A percentile compares a stretch with the other conserved stretches of the same genome.
Evolutionary conservation across 371 early-diverging fungal species (phyloP).

Genomic region (Nematocida minor): DNA sequence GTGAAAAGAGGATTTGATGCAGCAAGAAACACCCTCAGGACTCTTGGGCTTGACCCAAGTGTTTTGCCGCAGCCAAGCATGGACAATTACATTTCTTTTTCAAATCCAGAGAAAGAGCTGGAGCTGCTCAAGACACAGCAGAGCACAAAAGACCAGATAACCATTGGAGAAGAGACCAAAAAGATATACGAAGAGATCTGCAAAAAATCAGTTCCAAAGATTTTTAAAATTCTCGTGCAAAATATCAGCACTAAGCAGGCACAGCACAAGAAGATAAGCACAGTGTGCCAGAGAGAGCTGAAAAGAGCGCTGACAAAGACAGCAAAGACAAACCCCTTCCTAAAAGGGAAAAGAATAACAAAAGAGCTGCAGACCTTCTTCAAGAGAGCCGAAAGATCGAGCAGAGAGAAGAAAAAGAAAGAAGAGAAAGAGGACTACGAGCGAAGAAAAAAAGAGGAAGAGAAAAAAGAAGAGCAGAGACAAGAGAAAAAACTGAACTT

Average conservation of each 20-base stretch:
- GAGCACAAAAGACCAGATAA: neutral
- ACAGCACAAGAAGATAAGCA: slow-evolving; percentile 60
- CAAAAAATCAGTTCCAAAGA: slow-evolving; percentile 34
- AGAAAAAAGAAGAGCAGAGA: slow-evolving; percentile 75
- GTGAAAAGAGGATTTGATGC: slow-evolving; percentile 2
- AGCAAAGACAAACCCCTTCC: slow-evolving; percentile 59
- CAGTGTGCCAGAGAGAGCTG: slow-evolving; percentile 59
- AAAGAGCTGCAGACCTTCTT: slow-evolving; percentile 57
- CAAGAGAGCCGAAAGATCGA: slow-evolving; percentile 63
- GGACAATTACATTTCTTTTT: slow-evolving; percentile 9
- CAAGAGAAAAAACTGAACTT: slow-evolving; percentile 88
- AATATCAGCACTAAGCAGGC: slow-evolving; percentile 12
- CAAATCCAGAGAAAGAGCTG: neutral
- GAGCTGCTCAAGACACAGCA: neutral
- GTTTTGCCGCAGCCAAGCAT: slow-evolving; percentile 26
- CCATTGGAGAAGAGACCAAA: slow-evolving; percentile 30
- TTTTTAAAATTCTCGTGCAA: slow-evolving; percentile 9
- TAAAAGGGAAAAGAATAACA: slow-evolving; percentile 60
- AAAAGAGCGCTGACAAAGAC: slow-evolving; percentile 61
- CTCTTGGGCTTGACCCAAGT: slow-evolving; percentile 8
- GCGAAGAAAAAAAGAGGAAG: slow-evolving; percentile 74
- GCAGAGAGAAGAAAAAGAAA: slow-evolving; percentile 76
- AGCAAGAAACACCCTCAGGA: slow-evolving; percentile 6
- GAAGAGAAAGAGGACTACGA: slow-evolving; percentile 81
- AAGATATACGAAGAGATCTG: slow-evolving; percentile 42